A percentile compares a stretch with the other conserved stretches of the same genome.
Conservation (phyloP, 225 moss, liverwort and hornwort species). For the Pleurozium schreberi region DNA sequence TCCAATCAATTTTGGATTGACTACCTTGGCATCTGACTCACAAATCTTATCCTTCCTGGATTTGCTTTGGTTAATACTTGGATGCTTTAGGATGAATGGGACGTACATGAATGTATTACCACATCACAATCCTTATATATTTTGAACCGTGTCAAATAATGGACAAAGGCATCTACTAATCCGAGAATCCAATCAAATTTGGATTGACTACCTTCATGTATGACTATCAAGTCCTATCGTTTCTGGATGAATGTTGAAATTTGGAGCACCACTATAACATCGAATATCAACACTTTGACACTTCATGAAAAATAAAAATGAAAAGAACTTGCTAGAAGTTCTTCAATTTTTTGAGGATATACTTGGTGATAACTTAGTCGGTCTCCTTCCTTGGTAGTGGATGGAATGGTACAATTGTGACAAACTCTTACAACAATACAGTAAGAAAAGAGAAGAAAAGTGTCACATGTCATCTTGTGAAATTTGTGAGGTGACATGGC, state of each 20-base stretch:
- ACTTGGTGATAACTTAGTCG: too few relatives aligned
- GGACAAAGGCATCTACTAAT: background rate
- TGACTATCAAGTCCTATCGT: rapidly evolving
- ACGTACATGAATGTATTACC: background rate
- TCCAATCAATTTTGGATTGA: background rate
- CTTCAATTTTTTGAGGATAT: too few relatives aligned
- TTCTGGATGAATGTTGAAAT: background rate
- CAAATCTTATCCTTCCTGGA: background rate
- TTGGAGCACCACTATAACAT: too few relatives aligned
- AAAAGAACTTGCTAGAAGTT: too few relatives aligned
- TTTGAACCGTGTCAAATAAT: background rate
- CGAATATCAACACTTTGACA: too few relatives aligned
- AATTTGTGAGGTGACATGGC: too few relatives aligned
- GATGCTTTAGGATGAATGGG: background rate
- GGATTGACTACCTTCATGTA: background rate
- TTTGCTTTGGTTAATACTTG: background rate
- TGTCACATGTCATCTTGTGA: too few relatives aligned
- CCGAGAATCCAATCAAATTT: background rate
- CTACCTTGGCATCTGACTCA: background rate
- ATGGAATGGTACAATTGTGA: too few relatives aligned
- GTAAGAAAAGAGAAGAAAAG: too few relatives aligned
- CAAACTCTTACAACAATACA: too few relatives aligned
- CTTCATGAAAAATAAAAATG: too few relatives aligned
- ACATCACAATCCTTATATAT: background rate
- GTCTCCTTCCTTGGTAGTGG: too few relatives aligned